phyloP scores from a whole-genome alignment of 345 rosid genomes.

The Bruguiera parviflora region DNA sequence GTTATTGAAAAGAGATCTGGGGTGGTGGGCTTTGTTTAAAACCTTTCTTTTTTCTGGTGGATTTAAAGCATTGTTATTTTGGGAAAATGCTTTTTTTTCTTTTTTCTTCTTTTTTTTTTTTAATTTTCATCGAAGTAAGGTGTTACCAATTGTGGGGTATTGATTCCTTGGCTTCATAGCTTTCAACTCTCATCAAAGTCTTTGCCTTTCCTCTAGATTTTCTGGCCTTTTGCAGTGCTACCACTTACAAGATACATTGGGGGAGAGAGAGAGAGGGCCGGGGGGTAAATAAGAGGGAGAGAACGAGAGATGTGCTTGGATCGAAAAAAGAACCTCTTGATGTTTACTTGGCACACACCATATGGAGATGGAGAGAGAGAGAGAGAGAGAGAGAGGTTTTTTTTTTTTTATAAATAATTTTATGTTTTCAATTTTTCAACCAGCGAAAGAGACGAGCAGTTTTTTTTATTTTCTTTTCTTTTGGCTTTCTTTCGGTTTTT shows the following conservation, averaged over 20 bases:
- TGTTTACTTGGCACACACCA: too few relatives aligned
- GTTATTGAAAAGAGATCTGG: constrained; percentile 3
- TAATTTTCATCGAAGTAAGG: neutral
- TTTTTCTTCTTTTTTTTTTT: neutral
- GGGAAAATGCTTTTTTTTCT: neutral
- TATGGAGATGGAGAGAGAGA: too few relatives aligned
- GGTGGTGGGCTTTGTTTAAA: neutral
- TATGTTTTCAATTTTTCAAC: too few relatives aligned
- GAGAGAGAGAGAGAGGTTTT: too few relatives aligned
- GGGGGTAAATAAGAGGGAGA: neutral
- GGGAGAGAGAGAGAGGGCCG: too few relatives aligned
- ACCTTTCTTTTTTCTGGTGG: neutral
- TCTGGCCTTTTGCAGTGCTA: constrained; percentile 1
- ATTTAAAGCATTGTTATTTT: neutral
- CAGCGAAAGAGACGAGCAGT: too few relatives aligned
- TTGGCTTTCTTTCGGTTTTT: too few relatives aligned
- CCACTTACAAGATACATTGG: neutral
- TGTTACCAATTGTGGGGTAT: neutral
- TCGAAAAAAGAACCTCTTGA: neutral
- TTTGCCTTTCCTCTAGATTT: neutral
- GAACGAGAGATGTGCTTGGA: constrained; percentile 8
- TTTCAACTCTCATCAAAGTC: neutral
- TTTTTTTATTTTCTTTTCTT: too few relatives aligned
- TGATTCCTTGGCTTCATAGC: neutral
- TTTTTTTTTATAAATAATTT: too few relatives aligned